Conservation (phyloP, 2,329 filamentous ascomycete species). For the Triangularia verruculosa region DNA sequence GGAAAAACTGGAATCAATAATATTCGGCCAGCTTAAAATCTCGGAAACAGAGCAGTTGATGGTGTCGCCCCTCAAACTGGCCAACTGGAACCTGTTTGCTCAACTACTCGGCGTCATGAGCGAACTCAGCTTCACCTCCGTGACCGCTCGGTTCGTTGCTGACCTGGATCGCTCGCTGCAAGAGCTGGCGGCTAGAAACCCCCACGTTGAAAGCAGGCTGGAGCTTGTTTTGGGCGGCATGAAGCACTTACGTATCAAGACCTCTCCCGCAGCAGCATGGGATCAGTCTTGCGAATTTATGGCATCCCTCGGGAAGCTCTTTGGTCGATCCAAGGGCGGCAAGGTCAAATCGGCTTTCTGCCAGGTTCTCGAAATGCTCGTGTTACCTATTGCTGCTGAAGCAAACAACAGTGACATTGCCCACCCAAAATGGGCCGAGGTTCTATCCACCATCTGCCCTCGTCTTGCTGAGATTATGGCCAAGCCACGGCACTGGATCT, state of each 20-base stretch:
- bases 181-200: slow-evolving; percentile 69
- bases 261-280: slow-evolving; percentile 72
- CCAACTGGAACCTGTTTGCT: slow-evolving; percentile 94
- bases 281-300: slow-evolving; percentile 87
- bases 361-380: slow-evolving; percentile 79
- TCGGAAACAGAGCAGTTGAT: slow-evolving; percentile 79
- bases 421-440: slow-evolving; percentile 80
- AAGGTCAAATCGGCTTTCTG: slow-evolving; percentile 93
- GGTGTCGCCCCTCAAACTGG: slow-evolving; percentile 76
- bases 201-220: slow-evolving; percentile 75
- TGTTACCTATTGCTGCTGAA: slow-evolving; percentile 82
- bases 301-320: slow-evolving; percentile 74
- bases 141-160: slow-evolving; percentile 75
- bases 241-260: slow-evolving; percentile 79
- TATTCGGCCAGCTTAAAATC: slow-evolving; percentile 91
- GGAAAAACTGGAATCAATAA: slow-evolving; percentile 89
- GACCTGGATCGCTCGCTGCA: slow-evolving; percentile 78
- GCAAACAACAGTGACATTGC: slow-evolving; percentile 73
- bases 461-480: slow-evolving; percentile 79
- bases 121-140: slow-evolving; percentile 81
- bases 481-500: slow-evolving; percentile 89
- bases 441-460: slow-evolving; percentile 73
- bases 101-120: slow-evolving; percentile 96
- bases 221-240: slow-evolving; percentile 88
- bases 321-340: slow-evolving; percentile 80